phyloP scores from a whole-genome alignment of 75 land plant genomes.

The Pinus albicaulis region DNA sequence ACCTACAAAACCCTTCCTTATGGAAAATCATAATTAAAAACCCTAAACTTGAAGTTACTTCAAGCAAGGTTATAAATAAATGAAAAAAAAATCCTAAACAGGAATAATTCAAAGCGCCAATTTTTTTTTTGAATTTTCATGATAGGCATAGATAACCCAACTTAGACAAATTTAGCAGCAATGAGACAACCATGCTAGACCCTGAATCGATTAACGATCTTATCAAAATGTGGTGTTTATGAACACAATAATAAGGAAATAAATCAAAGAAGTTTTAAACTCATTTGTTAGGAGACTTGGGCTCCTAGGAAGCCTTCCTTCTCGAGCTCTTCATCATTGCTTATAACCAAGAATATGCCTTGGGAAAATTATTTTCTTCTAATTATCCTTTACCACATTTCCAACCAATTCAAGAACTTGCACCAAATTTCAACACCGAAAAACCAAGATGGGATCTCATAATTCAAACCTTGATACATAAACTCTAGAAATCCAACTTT shows the following conservation, averaged over 20 bases:
- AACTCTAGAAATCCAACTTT: neutral
- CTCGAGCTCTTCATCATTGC: constrained; percentile 29
- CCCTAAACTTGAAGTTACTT: too few species aligned
- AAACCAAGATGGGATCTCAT: neutral
- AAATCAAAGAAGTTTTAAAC: neutral
- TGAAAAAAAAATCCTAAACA: too few species aligned
- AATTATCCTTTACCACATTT: constrained; percentile 32
- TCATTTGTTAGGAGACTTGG: constrained; percentile 14
- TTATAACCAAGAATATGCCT: constrained; percentile 32
- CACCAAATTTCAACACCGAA: neutral
- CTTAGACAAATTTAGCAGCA: too few species aligned
- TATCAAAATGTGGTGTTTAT: neutral
- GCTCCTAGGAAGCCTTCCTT: constrained; percentile 17
- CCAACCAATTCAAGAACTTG: constrained; percentile 37
- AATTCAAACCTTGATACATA: neutral
- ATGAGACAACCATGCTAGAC: too few species aligned
- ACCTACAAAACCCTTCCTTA: too few species aligned
- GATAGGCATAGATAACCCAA: too few species aligned
- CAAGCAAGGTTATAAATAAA: too few species aligned
- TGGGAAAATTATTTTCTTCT: constrained; percentile 32
- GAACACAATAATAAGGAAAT: neutral
- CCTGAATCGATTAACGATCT: too few species aligned
- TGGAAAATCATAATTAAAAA: too few species aligned
- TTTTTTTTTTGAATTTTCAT: too few species aligned
- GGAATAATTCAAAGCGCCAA: too few species aligned